phyloP scores from a whole-genome alignment of 257 asterid species.

The Gentiana straminea region DNA sequence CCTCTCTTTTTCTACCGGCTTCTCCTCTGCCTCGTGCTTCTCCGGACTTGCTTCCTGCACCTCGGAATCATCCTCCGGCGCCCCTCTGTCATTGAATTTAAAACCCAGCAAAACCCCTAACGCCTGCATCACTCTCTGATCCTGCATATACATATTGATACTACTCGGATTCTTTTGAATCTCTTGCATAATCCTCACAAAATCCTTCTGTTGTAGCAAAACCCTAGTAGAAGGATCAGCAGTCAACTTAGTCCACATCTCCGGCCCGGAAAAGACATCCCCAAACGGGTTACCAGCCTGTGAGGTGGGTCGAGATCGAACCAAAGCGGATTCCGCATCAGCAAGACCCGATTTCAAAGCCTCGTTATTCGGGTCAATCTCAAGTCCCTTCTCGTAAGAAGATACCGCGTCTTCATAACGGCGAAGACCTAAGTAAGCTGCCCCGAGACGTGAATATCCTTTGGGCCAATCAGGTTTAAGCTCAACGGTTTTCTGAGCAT shows the following conservation, averaged over 20 bases:
- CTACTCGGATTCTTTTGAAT: conserved; percentile 65
- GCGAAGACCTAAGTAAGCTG: conserved; percentile 66
- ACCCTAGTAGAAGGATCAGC: conserved; percentile 56
- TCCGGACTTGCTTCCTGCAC: conserved; percentile 36
- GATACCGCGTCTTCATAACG: conserved; percentile 45
- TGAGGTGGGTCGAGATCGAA: conserved; percentile 20
- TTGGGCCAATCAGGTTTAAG: conserved; percentile 79
- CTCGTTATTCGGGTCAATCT: conserved; percentile 70
- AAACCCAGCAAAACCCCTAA: conserved; percentile 67
- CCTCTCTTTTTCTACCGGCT: conserved; percentile 46
- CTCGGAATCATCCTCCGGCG: conserved; percentile 35
- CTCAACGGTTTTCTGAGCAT: conserved; percentile 80
- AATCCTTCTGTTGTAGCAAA: conserved; percentile 67
- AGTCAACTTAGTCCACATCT: conserved; percentile 79
- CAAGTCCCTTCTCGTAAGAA: conserved; percentile 67
- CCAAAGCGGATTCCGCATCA: conserved; percentile 55
- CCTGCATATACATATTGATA: conserved; percentile 59
- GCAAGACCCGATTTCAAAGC: conserved; percentile 71
- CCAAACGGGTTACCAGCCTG: conserved; percentile 46
- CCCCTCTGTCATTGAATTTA: conserved; percentile 44
- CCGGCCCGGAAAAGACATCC: conserved; percentile 79
- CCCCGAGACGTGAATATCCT: conserved; percentile 91
- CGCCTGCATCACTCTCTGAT: conserved; percentile 84
- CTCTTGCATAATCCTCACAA: conserved; percentile 74
- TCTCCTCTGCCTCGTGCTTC: conserved; percentile 30